Base-by-base conservation (phyloP, 2,329 filamentous ascomycete species). In the Claviceps digitariae region DNA sequence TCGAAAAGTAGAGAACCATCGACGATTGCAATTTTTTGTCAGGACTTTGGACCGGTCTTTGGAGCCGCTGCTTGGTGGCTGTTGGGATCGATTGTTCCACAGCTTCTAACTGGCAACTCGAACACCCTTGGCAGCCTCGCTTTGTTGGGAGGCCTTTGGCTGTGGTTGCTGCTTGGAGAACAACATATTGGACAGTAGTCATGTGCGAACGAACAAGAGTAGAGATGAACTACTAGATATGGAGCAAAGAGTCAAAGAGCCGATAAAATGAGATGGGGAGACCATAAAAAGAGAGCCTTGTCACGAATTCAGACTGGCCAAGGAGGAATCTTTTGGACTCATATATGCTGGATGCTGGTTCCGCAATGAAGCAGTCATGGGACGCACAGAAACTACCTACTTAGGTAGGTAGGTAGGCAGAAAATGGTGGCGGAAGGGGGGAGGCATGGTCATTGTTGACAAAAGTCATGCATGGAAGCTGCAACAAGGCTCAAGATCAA, bases 61-160 rank as follows among this genome's bases (percentile, higher is more conserved):
- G 12, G 20, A 43, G 34, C 21, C 29, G 38, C 43, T 47, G 44
- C 38, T 52, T 34, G 50, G 56, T 48, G 43, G 50, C 27, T 44
- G 54, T 46, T 57, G 58, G 40, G 56, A 53, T 50, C 56, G 59
- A 53, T 56, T 57, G 51, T 58, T 61, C 61, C 61, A 63, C 57
- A 63, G 60, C 58, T 55, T 55, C 61, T 61, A 63, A 59, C 61
- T 63, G 57, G 34, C 58, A 53, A 55, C 52, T 49, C 53, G 55
- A 55, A 46, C 49, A 38, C 27, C 44, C 17, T 53, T 49, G 13
- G 52, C 43, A 36, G 54, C 40, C 21, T 54, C 54, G 40, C 38
- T 23, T 50, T 53, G 53, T 50, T 53, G 53, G 51, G 27, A 12
- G 7, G 56, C 43, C n/a, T 55, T 51, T 48, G 55, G 27, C 48